A percentile compares a stretch with the other conserved stretches of the same genome.
phyloP scores from a whole-genome alignment of 2,329 filamentous ascomycete genomes.

The Furcasterigmium sp. region DNA sequence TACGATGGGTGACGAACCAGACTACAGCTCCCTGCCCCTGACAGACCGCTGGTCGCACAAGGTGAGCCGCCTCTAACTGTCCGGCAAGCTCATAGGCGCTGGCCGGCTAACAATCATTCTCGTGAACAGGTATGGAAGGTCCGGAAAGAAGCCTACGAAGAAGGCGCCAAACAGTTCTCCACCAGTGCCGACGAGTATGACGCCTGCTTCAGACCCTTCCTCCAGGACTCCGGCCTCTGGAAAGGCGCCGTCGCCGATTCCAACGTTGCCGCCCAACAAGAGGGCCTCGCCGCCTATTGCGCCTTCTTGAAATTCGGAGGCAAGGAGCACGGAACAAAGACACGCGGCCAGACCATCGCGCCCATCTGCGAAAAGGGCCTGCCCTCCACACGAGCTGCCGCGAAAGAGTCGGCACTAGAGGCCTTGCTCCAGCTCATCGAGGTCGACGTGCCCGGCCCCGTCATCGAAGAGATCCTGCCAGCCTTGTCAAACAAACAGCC shows the following conservation, averaged over 20 bases:
- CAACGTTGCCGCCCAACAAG: slow-evolving; percentile 94
- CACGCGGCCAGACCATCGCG: slow-evolving; percentile 67
- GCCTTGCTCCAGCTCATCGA: slow-evolving; percentile 86
- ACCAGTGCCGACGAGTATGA: slow-evolving; percentile 79
- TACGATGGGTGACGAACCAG: slow-evolving; percentile 79
- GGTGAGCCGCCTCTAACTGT: slow-evolving; percentile 31
- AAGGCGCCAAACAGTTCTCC: slow-evolving; percentile 82
- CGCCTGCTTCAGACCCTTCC: slow-evolving; percentile 79
- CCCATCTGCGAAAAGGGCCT: slow-evolving; percentile 90
- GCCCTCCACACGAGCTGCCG: slow-evolving; percentile 78
- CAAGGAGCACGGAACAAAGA: slow-evolving; percentile 70
- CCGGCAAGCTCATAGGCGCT: neutral
- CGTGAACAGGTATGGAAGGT: slow-evolving; percentile 80
- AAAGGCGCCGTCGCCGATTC: slow-evolving; percentile 90
- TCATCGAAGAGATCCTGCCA: slow-evolving; percentile 87
- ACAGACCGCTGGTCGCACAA: slow-evolving; percentile 82
- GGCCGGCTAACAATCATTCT: slow-evolving; percentile 1
- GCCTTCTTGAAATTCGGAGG: slow-evolving; percentile 91
- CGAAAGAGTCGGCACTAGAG: slow-evolving; percentile 82
- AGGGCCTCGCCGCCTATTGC: slow-evolving; percentile 81
- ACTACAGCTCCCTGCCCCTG: slow-evolving; percentile 73
- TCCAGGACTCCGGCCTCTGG: slow-evolving; percentile 81
- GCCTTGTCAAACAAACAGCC: slow-evolving; percentile 82
- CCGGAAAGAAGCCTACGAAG: slow-evolving; percentile 90
- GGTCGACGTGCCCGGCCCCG: slow-evolving; percentile 75